Percentiles rank a stretch among this genome's conserved stretches.
Conservation (phyloP, 768 basidiomycete species). For the Hericium coralloides region DNA sequence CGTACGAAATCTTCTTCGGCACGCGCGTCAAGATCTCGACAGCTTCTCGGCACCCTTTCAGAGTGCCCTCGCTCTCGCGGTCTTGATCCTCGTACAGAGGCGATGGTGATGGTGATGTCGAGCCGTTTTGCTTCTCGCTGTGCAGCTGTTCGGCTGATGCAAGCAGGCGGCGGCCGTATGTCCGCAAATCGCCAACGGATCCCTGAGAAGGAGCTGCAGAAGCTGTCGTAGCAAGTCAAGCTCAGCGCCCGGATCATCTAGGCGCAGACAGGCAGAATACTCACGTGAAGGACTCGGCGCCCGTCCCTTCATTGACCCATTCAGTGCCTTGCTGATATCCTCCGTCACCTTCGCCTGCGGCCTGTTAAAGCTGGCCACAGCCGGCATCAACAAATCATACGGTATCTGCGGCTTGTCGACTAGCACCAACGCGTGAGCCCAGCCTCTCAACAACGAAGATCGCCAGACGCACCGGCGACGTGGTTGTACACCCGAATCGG, state of each 20-base stretch:
- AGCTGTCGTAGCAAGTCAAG: too few relatives aligned
- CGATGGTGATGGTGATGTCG: not conserved
- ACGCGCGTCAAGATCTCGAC: slow-evolving; percentile 88
- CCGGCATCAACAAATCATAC: not conserved
- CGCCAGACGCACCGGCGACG: slow-evolving; percentile 52
- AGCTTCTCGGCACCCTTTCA: slow-evolving; percentile 73
- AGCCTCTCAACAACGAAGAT: not conserved
- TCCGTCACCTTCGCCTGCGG: not conserved
- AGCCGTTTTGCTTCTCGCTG: not conserved
- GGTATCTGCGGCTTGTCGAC: slow-evolving; percentile 7
- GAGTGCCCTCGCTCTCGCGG: slow-evolving; percentile 30
- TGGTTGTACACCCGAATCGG: slow-evolving; percentile 89
- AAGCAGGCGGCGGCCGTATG: slow-evolving; percentile 8
- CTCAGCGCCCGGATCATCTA: too few relatives aligned
- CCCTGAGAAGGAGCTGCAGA: not conserved
- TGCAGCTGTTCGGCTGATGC: slow-evolving; percentile 5
- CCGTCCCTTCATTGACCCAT: not conserved
- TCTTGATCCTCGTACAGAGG: slow-evolving; percentile 16
- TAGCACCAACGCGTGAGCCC: not conserved
- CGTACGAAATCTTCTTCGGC: slow-evolving; percentile 89
- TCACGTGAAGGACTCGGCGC: not conserved
- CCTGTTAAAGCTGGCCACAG: not conserved
- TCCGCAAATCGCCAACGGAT: slow-evolving; percentile 7
- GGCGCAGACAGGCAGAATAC: too few relatives aligned
- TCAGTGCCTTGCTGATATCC: not conserved